Evolutionary conservation across 2,329 filamentous ascomycete genomes (phyloP), one percentile per base, ranked within the genome.

Genomic region (Clarireedia homoeocarpa): DNA sequence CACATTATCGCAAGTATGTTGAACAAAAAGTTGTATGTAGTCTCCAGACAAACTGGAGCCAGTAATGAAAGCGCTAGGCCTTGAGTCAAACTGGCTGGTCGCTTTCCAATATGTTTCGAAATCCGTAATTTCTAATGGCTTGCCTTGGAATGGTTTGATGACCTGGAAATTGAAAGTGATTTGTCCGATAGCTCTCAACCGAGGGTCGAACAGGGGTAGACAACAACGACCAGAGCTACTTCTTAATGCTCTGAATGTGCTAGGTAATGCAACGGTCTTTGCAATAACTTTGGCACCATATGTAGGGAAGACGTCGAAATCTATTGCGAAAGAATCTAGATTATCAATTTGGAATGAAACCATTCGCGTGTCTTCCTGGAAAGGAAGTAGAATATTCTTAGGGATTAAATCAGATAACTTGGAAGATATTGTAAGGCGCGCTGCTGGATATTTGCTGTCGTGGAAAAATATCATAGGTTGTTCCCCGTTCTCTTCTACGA

Each of bases 91-190:
- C 64, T 96, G 91, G 66, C 91, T 96, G 1, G 94, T 99, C 0
- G 92, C 92, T 72, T 97, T 99, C 94, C 94, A 99, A 72, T 99
- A 99, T 0, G 94, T 97, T 61, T 95, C 94, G 65, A 97, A 99
- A 67, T 97, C 91, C 1, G 94, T 95, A 59, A 99, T 96, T 71
- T 99, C 94, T 23, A 99, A 77, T 3, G 94, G 91, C 59, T 91
- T 87, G 6, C 94, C 92, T 60, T 85, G 84, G 74, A 97, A 99
- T 0, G 94, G 94, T 67, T 96, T 96, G 70, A 99, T 95, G 26
- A 97, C 90, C 69, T 97, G 91, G 55, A 90, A 95, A 62, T 89
- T 88, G 75, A 99, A 99, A 61, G 84, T 90, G 63, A 97, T 89
- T 66, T 95, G 89, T 5, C 94, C 94, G 66, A 99, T 96, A 7